A percentile compares a stretch with the other conserved stretches of the same genome.
These are phyloP conservation scores for Elaeis oleifera DNA, from an alignment of 202 grass and related monocot species.

Conservation along the genomic window DNA sequence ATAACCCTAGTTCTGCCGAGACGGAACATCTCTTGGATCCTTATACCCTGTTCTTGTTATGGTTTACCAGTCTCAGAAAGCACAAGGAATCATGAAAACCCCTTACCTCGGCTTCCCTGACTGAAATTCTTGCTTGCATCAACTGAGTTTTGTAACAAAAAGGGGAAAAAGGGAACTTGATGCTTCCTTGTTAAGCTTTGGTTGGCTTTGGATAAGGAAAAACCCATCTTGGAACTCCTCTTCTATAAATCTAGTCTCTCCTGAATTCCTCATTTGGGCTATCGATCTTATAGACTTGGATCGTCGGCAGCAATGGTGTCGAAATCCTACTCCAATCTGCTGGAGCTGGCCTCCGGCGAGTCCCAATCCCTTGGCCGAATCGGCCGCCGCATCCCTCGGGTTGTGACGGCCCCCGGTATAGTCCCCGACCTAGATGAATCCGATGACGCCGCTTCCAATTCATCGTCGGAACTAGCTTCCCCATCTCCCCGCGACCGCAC, in stretches of 20 bases:
- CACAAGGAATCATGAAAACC: too few species aligned
- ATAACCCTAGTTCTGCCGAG: not conserved
- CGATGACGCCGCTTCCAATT: slow-evolving; percentile 24
- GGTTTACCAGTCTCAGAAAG: too few species aligned
- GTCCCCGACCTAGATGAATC: slow-evolving; percentile 70
- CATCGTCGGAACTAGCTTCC: slow-evolving; percentile 41
- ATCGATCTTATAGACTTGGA: not conserved
- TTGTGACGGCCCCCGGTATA: slow-evolving; percentile 66
- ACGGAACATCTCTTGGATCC: not conserved
- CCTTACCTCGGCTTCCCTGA: too few species aligned
- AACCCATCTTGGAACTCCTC: slow-evolving; percentile 6
- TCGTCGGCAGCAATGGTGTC: slow-evolving; percentile 44
- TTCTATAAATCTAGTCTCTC: not conserved
- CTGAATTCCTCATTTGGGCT: not conserved
- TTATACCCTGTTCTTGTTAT: too few species aligned
- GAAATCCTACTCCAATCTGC: slow-evolving; percentile 80
- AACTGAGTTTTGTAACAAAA: too few species aligned
- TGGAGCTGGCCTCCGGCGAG: slow-evolving; percentile 67
- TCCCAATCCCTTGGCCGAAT: slow-evolving; percentile 44
- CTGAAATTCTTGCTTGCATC: too few species aligned
- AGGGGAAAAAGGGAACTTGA: too few species aligned
- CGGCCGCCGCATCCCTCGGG: slow-evolving; percentile 50
- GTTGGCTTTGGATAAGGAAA: not conserved
- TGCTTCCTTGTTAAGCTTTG: too few species aligned
- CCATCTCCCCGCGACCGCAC: slow-evolving; percentile 48